Evolutionary conservation across 1,284 basidiomycete species (phyloP).

Genomic region (Golubevia pallescens): DNA sequence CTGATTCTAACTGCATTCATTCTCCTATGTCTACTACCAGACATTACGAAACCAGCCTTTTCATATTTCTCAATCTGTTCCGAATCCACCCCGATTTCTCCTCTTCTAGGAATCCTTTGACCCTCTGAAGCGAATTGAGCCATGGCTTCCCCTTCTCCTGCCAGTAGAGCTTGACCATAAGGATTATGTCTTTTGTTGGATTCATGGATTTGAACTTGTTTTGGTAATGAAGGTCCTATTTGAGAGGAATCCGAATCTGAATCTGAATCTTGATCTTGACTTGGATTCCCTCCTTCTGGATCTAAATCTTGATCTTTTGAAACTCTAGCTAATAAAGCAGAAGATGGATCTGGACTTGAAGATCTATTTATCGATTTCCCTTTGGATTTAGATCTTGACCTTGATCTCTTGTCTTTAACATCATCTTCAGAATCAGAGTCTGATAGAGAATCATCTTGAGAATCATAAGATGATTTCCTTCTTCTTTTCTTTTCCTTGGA

Average conservation of each 20-base stretch:
- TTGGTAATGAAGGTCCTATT: slow-evolving; percentile 22
- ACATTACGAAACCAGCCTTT: slow-evolving; percentile 95
- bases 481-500: no score
- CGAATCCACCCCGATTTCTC: slow-evolving; percentile 91
- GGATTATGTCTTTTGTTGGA: slow-evolving; percentile 23
- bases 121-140: slow-evolving; percentile 90
- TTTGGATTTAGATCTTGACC: no score
- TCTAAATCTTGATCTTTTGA: neutral
- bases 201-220: neutral
- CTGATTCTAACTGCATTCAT: slow-evolving; percentile 82
- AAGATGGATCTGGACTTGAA: slow-evolving; percentile 11
- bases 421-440: no score
- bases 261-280: neutral
- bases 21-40: slow-evolving; percentile 78
- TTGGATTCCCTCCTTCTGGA: slow-evolving; percentile 16
- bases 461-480: no score
- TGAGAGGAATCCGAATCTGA: slow-evolving; percentile 1
- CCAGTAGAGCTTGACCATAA: slow-evolving; percentile 81
- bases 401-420: no score
- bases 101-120: slow-evolving; percentile 91
- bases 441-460: no score
- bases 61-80: slow-evolving; percentile 87
- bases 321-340: neutral
- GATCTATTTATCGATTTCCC: neutral
- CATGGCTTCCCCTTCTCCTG: slow-evolving; percentile 96